Percentiles rank a stretch among this genome's conserved stretches.
Evolutionary conservation across 441 rosid species (phyloP).

Genomic region (Populus hybrid): DNA sequence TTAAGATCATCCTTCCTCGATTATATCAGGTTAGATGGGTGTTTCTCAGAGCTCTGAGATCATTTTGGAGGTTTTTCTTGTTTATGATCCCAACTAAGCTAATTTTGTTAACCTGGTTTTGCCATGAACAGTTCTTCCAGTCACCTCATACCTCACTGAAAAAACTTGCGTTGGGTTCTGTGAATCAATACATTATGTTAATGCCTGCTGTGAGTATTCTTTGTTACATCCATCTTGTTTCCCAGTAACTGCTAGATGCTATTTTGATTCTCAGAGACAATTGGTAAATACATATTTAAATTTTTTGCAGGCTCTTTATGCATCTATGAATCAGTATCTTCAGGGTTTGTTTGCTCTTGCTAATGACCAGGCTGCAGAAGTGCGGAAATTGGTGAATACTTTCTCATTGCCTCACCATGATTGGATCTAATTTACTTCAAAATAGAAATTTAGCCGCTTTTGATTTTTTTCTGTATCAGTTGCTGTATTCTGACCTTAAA

Average conservation of each 20-base stretch:
- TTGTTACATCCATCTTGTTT: slow-evolving; percentile 9
- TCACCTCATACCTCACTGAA: slow-evolving; percentile 85
- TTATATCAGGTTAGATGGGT: slow-evolving; percentile 61
- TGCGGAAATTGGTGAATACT: slow-evolving; percentile 75
- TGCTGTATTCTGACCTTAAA: neutral
- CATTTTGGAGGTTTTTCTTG: neutral
- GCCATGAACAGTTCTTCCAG: slow-evolving; percentile 76
- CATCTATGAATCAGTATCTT: slow-evolving; percentile 83
- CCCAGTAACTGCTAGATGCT: neutral
- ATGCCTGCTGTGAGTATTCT: slow-evolving; percentile 92
- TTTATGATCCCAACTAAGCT: neutral
- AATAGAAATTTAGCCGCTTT: neutral
- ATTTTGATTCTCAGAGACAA: slow-evolving; percentile 14
- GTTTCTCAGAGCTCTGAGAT: slow-evolving; percentile 2
- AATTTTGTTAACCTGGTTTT: slow-evolving; percentile 15
- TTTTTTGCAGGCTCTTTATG: slow-evolving; percentile 63
- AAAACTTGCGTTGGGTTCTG: slow-evolving; percentile 85
- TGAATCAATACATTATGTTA: slow-evolving; percentile 82
- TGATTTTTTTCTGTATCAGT: neutral
- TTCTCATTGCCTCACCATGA: slow-evolving; percentile 10
- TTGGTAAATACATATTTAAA: slow-evolving; percentile 8
- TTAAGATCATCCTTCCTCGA: slow-evolving; percentile 79
- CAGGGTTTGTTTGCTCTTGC: slow-evolving; percentile 92
- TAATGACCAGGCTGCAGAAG: slow-evolving; percentile 77
- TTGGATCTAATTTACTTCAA: neutral